Evolutionary conservation across 2,329 filamentous ascomycete species (phyloP), one percentile per base, ranked within the genome.

Genomic region (Hymenoscyphus fraxineus): DNA sequence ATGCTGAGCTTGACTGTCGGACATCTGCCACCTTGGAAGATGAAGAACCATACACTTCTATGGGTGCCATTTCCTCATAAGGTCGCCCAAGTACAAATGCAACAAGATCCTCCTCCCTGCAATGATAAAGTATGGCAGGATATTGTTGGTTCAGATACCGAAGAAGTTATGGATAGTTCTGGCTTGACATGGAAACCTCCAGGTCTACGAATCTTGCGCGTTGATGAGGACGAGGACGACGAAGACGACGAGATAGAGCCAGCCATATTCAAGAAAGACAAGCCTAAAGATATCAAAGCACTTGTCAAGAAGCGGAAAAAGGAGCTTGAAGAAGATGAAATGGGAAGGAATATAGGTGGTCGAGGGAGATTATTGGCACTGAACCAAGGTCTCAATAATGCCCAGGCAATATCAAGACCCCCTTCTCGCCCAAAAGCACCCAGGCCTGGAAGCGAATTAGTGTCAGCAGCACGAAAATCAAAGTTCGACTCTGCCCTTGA

Each of bases 121-220:
- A 77, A 80, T 65, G 75, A 77, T 4, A 73, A 76, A 0, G 62
- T 79, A 5, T 72, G 68, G 32, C 70, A 77, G 39, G 73, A 77
- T 39, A 69, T 83, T 7, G 44, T 80, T 0, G 70, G 66, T 2
- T 60, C 73, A 4, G 68, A 72, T 10, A 58, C 63, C 2, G 63
- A 67, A 0, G 74, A 76, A 5, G 59, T 74, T 4, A 72, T 80
- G 2, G 77, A 79, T 38, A 79, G 80, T 39, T 75, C 76, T 5
- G 70, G 71, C 3, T 70, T 81, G 31, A 75, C 79, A 2, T 83
- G 81, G 79, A 84, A 84, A 68, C 76, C 75, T 1, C 76, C 79
- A 2, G 80, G 80, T 0, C 69, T 85, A n/a, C 76, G 77, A 19
- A 75, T 83, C 16, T 71, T 85, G 13, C 61, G 76, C 78, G 69